phyloP scores from a whole-genome alignment of 176 grass and related monocot species.

The Aechmea fasciata region DNA sequence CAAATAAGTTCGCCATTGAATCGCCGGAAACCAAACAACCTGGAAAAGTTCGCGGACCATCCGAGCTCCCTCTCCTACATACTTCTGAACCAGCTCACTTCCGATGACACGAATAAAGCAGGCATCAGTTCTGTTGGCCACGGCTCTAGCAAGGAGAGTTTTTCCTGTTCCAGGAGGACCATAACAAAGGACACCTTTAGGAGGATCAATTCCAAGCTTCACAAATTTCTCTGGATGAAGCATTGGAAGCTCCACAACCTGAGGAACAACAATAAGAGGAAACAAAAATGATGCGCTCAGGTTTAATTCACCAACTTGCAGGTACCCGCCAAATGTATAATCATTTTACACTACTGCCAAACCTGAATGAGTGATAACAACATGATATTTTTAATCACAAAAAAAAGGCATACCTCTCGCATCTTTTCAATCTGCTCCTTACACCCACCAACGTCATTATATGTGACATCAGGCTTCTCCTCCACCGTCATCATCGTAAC shows the following conservation, averaged over 20 bases:
- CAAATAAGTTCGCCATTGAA: not conserved
- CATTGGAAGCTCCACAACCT: slow-evolving; percentile 96
- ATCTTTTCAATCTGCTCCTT: slow-evolving; percentile 98
- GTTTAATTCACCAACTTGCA: no score
- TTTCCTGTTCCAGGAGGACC: slow-evolving; percentile 90
- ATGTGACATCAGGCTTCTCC: slow-evolving; percentile 93
- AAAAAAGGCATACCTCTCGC: slow-evolving; percentile 50
- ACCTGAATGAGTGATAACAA: no score
- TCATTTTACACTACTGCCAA: no score
- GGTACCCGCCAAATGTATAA: no score
- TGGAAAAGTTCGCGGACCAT: slow-evolving; percentile 94
- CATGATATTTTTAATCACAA: no score
- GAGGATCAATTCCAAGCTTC: slow-evolving; percentile 87
- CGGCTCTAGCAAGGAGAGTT: slow-evolving; percentile 87
- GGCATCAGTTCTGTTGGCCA: slow-evolving; percentile 87
- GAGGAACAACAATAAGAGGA: slow-evolving; percentile 1
- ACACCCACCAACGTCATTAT: slow-evolving; percentile 90
- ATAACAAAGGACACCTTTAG: slow-evolving; percentile 85
- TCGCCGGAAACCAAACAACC: slow-evolving; percentile 22
- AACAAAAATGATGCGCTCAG: not conserved
- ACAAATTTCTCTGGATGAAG: slow-evolving; percentile 98
- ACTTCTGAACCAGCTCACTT: slow-evolving; percentile 86
- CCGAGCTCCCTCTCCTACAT: slow-evolving; percentile 68
- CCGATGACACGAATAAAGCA: slow-evolving; percentile 97
- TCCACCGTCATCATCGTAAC: slow-evolving; percentile 99